Conservation (phyloP, 1,139 yeast genomes). For the Entelexis paramagnoliae region DNA sequence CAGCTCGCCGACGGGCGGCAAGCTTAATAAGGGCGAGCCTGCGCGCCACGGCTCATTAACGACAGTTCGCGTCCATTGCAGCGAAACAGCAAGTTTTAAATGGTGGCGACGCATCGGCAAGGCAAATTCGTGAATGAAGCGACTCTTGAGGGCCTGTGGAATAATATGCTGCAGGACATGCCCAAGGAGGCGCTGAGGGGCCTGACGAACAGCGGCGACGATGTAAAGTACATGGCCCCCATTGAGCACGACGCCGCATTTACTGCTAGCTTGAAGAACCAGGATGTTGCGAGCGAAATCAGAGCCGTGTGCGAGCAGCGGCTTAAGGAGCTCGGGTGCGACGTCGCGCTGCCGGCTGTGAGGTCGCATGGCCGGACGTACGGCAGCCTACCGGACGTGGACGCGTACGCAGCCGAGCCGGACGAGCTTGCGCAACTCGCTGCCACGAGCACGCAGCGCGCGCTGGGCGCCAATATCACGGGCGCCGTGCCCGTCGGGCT, state of each 20-base stretch:
- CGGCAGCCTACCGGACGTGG: neutral
- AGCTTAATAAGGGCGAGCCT: too few species aligned
- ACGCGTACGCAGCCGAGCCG: neutral
- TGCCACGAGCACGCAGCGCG: neutral
- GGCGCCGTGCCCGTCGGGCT: slow-evolving; percentile 7
- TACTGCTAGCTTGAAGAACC: neutral
- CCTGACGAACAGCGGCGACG: neutral
- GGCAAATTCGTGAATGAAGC: too few species aligned
- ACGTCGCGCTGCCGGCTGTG: neutral
- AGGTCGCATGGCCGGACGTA: neutral
- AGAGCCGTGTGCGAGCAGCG: neutral
- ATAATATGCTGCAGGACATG: too few species aligned
- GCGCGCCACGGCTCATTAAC: too few species aligned
- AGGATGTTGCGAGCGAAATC: neutral
- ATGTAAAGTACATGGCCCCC: neutral
- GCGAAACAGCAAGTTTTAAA: too few species aligned
- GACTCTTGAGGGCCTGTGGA: too few species aligned
- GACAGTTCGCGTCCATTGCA: too few species aligned
- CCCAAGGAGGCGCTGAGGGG: too few species aligned
- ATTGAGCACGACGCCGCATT: neutral
- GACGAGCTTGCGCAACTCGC: slow-evolving; percentile 1
- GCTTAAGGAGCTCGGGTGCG: neutral
- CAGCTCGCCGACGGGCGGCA: too few species aligned
- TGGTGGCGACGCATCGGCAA: too few species aligned
- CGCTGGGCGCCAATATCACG: neutral